Percentiles rank a stretch among this genome's conserved stretches.
phyloP scores from a whole-genome alignment of 2,329 filamentous ascomycete genomes.

The Penicillium sumatraense region DNA sequence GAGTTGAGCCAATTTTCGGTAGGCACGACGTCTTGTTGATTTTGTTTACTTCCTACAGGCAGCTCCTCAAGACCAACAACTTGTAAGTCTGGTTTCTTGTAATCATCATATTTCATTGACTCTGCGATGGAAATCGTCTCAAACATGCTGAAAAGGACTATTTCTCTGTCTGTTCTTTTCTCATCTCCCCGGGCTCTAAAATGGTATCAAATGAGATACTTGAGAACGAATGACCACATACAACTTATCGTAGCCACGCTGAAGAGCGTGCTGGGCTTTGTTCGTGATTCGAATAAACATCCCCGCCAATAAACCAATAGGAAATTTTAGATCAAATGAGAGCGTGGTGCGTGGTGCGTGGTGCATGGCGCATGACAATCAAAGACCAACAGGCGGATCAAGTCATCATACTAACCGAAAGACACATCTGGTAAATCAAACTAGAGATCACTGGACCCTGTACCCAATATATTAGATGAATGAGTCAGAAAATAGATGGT shows the following conservation, averaged over 20 bases:
- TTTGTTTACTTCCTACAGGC: too few relatives aligned
- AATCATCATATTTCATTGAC: constrained; percentile 2
- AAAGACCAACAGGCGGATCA: neutral
- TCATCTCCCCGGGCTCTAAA: neutral
- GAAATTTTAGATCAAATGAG: neutral
- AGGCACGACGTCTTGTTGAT: too few relatives aligned
- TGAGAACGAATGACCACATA: neutral
- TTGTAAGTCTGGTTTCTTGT: neutral
- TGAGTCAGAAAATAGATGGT: constrained; percentile 6
- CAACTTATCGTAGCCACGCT: neutral
- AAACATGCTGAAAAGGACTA: neutral
- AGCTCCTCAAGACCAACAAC: too few relatives aligned
- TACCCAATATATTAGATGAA: neutral
- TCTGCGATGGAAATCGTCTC: neutral
- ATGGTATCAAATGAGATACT: neutral
- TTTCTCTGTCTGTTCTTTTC: neutral
- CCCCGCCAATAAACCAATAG: neutral
- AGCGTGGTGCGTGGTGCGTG: too few relatives aligned
- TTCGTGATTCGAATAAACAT: neutral
- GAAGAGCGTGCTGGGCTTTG: neutral
- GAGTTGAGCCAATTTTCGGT: too few relatives aligned
- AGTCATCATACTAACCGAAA: neutral
- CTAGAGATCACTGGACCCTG: constrained; percentile 29
- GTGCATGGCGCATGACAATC: neutral
- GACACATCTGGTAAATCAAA: constrained; percentile 1